Percentiles rank a stretch among this genome's conserved stretches.
These are phyloP conservation scores for Ophiostoma ulmi DNA, from an alignment of 2,329 filamentous ascomycete species.

Conservation along the genomic window DNA sequence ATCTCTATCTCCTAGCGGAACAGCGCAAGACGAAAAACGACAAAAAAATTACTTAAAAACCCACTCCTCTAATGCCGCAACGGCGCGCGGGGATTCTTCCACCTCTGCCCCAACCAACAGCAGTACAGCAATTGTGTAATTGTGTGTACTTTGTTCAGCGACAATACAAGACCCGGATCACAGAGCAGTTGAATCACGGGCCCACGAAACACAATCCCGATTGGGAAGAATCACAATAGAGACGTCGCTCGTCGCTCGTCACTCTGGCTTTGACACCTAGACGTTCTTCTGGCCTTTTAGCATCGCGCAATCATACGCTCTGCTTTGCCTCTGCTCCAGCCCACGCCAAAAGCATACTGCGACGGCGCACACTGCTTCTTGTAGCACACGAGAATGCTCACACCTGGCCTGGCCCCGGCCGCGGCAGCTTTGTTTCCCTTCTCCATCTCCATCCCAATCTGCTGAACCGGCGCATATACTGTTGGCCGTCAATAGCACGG, in stretches of 20 bases:
- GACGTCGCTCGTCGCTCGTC: background rate
- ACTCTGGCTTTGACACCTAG: no score
- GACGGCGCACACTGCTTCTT: background rate
- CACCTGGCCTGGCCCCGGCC: conserved; percentile 23
- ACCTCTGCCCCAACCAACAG: background rate
- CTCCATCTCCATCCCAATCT: background rate
- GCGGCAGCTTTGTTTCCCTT: conserved; percentile 16
- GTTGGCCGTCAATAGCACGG: background rate
- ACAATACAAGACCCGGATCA: background rate
- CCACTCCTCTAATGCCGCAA: background rate
- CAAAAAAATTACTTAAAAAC: conserved; percentile 9
- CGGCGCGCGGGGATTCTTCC: conserved; percentile 4
- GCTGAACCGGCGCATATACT: background rate
- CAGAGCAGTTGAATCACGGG: background rate
- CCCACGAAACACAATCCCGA: background rate
- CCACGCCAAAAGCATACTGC: no score
- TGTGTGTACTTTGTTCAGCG: background rate
- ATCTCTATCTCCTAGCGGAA: background rate
- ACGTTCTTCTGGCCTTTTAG: background rate
- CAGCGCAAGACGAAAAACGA: background rate
- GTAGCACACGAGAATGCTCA: conserved; percentile 13
- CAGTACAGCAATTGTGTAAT: conserved; percentile 7
- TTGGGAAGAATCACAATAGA: background rate
- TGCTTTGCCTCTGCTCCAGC: background rate
- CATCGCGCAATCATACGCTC: background rate